Base-by-base conservation (phyloP, 495 filamentous ascomycete species). In the Daldinia concentrica region DNA sequence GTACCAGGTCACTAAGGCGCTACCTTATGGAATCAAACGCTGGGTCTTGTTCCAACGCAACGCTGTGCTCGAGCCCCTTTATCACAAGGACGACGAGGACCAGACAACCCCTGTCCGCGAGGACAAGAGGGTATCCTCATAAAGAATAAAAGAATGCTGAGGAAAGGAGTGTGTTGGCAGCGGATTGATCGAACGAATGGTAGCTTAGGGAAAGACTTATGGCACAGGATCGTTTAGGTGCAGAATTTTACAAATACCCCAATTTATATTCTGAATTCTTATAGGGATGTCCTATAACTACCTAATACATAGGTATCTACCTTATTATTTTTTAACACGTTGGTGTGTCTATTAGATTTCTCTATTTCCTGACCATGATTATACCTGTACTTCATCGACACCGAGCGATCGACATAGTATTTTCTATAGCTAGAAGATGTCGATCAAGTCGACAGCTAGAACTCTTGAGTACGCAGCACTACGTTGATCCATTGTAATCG, bases 21-120 rank as follows among this genome's bases (percentile, higher is more conserved):
- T 92, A n/a, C 85, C 85, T 1, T 95, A 86, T 81, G 94, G 88
- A 85, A 73, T 92, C 76, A 89, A 88, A 76, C 83, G 88, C 30
- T 92, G 87, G 65, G 78, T 95, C 36, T 79, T 95, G 45, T 82
- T 84, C 39, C 78, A 82, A 65, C 87, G 84, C 75, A 71, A 81
- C 29, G 86, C 86, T 1, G 72, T 73, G 62, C 78, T 91, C 30
- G 81, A 86, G 78, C 88, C 89, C 50, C 83, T 94, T 29, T 94
- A 94, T 78, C 81, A 86, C 39, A 30, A 61, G 55, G 74, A 74
- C 32, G 62, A 71, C 60, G 68, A 60, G 6, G 58, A 67, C 55
- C 64, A 39, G 9, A 4, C 30, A 37, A 30, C 19, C 5, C 24
- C 17, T 6, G 12, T 64, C 11, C 51, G 17, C 19, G 29, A 22